A percentile compares a stretch with the other conserved stretches of the same genome.
Conservation (phyloP, 2,329 filamentous ascomycete genomes). For the Venturia aucupariae region DNA sequence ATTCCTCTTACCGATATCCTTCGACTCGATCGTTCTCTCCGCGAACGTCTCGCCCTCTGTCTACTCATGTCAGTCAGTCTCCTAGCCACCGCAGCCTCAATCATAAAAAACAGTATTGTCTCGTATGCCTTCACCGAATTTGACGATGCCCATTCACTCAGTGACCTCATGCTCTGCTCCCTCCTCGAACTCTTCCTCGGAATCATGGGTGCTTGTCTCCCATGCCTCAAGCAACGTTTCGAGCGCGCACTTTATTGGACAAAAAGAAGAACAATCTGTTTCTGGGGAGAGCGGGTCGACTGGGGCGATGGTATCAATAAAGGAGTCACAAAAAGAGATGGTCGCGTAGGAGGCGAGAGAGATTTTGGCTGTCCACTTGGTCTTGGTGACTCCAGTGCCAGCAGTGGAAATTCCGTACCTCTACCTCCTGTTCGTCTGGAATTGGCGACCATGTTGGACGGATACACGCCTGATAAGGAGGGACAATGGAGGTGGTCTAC, state of each 20-base stretch:
- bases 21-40: neutral
- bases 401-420: neutral
- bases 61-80: neutral
- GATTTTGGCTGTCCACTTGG: neutral
- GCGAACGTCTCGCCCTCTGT: neutral
- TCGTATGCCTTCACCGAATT: neutral
- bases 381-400: neutral
- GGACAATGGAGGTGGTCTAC: conserved; percentile 5
- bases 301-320: neutral
- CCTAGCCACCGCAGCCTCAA: neutral
- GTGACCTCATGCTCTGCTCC: neutral
- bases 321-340: neutral
- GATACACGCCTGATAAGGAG: neutral
- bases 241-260: conserved; percentile 2
- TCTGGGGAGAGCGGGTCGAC: neutral
- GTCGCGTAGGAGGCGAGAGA: neutral
- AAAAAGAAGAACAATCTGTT: neutral
- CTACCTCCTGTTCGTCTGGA: neutral
- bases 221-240: conserved; percentile 1
- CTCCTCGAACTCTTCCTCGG: conserved; percentile 1
- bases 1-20: neutral
- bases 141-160: neutral
- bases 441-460: neutral
- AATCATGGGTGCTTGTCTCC: conserved; percentile 7
- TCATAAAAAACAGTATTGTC: neutral